Conservation (phyloP, 2,329 filamentous ascomycete species). For the Microdochium paspali region DNA sequence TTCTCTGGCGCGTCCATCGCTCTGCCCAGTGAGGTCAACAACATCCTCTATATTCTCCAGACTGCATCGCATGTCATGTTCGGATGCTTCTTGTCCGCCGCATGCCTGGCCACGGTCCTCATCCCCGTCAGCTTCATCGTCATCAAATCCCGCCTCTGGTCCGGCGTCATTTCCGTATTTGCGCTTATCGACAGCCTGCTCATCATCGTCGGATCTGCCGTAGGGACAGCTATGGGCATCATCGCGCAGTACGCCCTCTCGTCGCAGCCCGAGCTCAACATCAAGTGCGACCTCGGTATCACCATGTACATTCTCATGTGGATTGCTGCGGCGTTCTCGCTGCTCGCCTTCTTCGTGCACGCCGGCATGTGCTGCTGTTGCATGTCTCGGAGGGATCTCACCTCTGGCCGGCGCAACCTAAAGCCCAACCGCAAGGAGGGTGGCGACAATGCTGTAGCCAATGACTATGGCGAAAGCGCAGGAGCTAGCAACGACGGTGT, state of each 20-base stretch:
- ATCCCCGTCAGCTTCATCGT: slow-evolving; percentile 56
- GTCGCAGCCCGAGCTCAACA: slow-evolving; percentile 64
- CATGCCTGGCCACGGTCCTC: slow-evolving; percentile 36
- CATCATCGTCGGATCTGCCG: slow-evolving; percentile 58
- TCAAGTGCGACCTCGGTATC: slow-evolving; percentile 57
- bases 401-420: not conserved
- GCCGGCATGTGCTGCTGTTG: slow-evolving; percentile 73
- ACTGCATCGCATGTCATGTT: slow-evolving; percentile 82
- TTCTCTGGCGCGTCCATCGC: slow-evolving; percentile 76
- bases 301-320: slow-evolving; percentile 87
- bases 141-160: slow-evolving; percentile 45
- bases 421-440: not conserved
- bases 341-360: slow-evolving; percentile 66
- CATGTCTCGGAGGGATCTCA: slow-evolving; percentile 44
- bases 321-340: slow-evolving; percentile 59
- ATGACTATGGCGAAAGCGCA: not conserved
- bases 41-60: slow-evolving; percentile 65
- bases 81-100: slow-evolving; percentile 68
- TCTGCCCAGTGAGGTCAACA: slow-evolving; percentile 62
- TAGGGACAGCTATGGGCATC: slow-evolving; percentile 76
- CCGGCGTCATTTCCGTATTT: slow-evolving; percentile 58
- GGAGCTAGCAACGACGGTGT: no score
- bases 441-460: no score
- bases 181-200: slow-evolving; percentile 59
- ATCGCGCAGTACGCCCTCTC: slow-evolving; percentile 73